phyloP scores from a whole-genome alignment of 768 basidiomycete genomes.

The Asterophora lycoperdoides region DNA sequence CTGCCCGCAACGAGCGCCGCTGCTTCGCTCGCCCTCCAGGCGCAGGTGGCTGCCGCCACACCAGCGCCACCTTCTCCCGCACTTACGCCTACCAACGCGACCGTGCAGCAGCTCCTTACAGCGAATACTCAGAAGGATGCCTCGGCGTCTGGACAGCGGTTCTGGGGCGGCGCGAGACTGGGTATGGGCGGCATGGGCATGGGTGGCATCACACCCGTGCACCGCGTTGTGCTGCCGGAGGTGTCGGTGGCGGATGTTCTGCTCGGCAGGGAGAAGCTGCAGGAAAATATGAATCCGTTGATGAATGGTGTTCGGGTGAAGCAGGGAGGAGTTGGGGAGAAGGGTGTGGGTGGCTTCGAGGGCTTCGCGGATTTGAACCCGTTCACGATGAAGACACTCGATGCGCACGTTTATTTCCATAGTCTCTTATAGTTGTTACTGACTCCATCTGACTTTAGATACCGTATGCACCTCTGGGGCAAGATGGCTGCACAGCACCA shows the following conservation, averaged over 20 bases:
- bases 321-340: conserved; percentile 5
- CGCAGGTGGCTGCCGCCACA: conserved; percentile 17
- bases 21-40: conserved; percentile 23
- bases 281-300: conserved; percentile 79
- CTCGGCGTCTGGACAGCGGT: conserved; percentile 39
- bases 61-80: conserved; percentile 16
- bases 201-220: conserved; percentile 78
- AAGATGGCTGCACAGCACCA: conserved; percentile 79
- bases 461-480: conserved; percentile 90
- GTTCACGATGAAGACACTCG: conserved; percentile 84
- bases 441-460: conserved; percentile 29
- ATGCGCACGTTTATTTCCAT: conserved; percentile 49
- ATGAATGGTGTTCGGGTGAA: conserved; percentile 39
- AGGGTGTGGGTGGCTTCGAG: too few relatives aligned
- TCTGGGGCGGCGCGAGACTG: conserved; percentile 74
- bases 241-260: conserved; percentile 24
- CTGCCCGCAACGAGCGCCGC: conserved; percentile 40
- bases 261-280: conserved; percentile 29
- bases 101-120: conserved; percentile 34
- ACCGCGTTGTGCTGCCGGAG: conserved; percentile 79
- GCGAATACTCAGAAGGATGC: conserved; percentile 78
- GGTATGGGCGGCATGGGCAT: conserved; percentile 26
- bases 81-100: conserved; percentile 6
- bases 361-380: conserved; percentile 39
- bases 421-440: conserved; percentile 4